Base-by-base conservation (phyloP, 2,329 filamentous ascomycete genomes). In the Furcasterigmium sp. region DNA sequence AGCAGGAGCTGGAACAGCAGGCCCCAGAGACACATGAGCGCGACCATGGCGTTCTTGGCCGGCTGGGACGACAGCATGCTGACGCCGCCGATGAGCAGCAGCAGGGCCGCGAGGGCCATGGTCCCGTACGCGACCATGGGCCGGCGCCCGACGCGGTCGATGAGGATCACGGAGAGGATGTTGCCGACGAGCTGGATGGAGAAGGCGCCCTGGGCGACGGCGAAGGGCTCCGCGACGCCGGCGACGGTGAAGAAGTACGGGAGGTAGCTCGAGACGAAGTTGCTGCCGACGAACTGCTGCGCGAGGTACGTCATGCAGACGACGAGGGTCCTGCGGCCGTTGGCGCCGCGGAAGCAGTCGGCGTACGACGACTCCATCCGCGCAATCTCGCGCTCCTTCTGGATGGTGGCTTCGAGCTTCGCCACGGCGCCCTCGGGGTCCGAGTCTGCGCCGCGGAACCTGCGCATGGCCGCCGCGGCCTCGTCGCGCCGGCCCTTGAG, bases 121-220 rank as follows among this genome's bases (percentile, higher is more conserved):
- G 28, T 39, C n/a, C 44, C 41, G 58, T 63, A 43, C 53, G 75
- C 45, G 54, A 75, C 45, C 48, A 67, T 46, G 3, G 61, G 64
- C 13, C 58, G 51, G 4, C 66, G 60, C 7, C 67, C 64, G 13
- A 63, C 43, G 2, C 55, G 52, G 43, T 67, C 63, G 19, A 68
- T 51, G 3, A 67, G 49, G 32, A 55, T 62, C 54, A 61, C 66
- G 3, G 64, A 64, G 47, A 61, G 58, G 37, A 68, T 47, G 42
- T 66, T 69, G 21, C 67, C 67, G 4, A 62, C 19, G n/a, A 69
- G 53, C 44, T 70, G 61, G 28, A 61, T 54, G 47, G 68, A 69
- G 51, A 69, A 70, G 3, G 65, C 67, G 9, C 53, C 54, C 1
- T 74, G 59, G 1, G 63, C 55, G 47, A 69, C 61, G 42, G 54